Base-by-base conservation (phyloP, 23 red algal genomes). In the Gracilaria gracilis region DNA sequence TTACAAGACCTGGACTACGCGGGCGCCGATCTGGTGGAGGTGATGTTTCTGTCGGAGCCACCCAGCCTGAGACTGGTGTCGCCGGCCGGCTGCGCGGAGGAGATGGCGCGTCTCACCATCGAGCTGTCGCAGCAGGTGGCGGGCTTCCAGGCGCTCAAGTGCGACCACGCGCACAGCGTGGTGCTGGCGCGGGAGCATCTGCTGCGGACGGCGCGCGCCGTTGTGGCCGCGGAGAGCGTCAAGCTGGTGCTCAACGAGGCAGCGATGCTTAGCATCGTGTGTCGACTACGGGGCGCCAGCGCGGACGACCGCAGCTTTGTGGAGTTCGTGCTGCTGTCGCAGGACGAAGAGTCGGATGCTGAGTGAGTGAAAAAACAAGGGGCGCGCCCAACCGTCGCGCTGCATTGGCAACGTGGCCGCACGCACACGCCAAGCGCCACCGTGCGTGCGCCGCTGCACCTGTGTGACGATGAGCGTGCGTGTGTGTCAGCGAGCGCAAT, bases 321-420 rank as follows among this genome's bases (percentile, higher is more conserved):
- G 17, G 89, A 93, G 79, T 93, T 93, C 44, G 77, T 85, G 12
- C 48, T 93, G 64, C 76, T 93, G 23, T 42, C 89, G 42, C 62
- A 84, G 21, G 88, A 82, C 35, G 76, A 67, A 20, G 75, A 49
- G 28, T 77, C 80, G 37, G 86, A 80, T 9, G 86, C 80, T 16
- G 50, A 61, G 69, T 21, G 35, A 28, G 11, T 23, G 77, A 0
- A 17, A 64, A 20, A 64, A 31, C n/a, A n/a, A 31, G 59, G 7
- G 7, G 59, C 28, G 21, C 5, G 59, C 59, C n/a, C 4, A 31
- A 31, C 59, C 4, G 4, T 31, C 28, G 28, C n/a, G n/a, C n/a
- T n/a, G n/a, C n/a, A n/a, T n/a, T n/a, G n/a, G n/a, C n/a, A n/a
- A n/a, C n/a, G n/a, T n/a, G n/a, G n/a, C n/a, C n/a, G n/a, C n/a